Evolutionary conservation across 176 grass and related monocot genomes (phyloP).

Genomic region (Cenchrus purpureus): DNA sequence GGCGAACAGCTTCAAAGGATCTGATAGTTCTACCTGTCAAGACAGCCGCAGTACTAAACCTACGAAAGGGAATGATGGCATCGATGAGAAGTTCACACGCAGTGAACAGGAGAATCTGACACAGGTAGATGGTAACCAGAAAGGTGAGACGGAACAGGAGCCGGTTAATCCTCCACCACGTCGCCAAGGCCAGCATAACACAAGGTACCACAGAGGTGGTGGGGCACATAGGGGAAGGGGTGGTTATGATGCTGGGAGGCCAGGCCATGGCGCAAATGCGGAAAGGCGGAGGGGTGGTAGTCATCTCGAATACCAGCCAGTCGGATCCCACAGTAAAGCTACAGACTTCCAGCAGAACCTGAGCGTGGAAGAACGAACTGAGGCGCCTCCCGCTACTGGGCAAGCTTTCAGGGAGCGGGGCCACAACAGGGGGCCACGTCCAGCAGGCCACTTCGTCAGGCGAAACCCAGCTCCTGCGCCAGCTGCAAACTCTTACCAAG

Average conservation of each 20-base stretch:
- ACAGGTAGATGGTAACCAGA: slow-evolving; percentile 31
- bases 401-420: slow-evolving; percentile 42
- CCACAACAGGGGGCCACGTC: slow-evolving; percentile 33
- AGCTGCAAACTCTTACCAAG: slow-evolving; percentile 35
- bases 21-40: slow-evolving; percentile 33
- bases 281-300: slow-evolving; percentile 52
- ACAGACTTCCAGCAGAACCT: slow-evolving; percentile 49
- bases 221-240: slow-evolving; percentile 56
- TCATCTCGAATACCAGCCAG: slow-evolving; percentile 72
- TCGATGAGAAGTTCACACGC: slow-evolving; percentile 5
- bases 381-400: slow-evolving; percentile 32
- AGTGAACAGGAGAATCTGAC: slow-evolving; percentile 16
- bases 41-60: slow-evolving; percentile 29
- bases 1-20: slow-evolving; percentile 8
- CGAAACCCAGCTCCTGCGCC: slow-evolving; percentile 29
- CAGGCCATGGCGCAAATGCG: slow-evolving; percentile 42
- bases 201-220: slow-evolving; percentile 64
- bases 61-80: background rate
- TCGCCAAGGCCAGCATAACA: slow-evolving; percentile 50
- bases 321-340: slow-evolving; percentile 53
- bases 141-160: slow-evolving; percentile 41
- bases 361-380: slow-evolving; percentile 25
- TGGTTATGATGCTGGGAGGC: slow-evolving; percentile 50
- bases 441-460: slow-evolving; percentile 49
- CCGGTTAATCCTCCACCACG: slow-evolving; percentile 41